Conservation (phyloP, 2,329 filamentous ascomycete species). For the Colletotrichum gloeosporioides region DNA sequence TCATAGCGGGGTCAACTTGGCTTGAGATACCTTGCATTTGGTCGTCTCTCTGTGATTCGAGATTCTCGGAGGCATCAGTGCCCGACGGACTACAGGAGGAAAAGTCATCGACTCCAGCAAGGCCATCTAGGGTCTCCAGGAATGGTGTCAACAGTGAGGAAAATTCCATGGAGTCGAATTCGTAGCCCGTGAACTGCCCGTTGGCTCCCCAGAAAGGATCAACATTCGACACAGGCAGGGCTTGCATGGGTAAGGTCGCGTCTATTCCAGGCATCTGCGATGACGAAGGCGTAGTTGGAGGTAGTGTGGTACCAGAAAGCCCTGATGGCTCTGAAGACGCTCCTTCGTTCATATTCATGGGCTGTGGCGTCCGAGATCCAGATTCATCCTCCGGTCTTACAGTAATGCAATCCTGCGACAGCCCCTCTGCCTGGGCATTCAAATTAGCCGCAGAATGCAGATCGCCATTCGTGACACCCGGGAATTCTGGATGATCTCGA, state of each 20-base stretch:
- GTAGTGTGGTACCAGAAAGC: not conserved
- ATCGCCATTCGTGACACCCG: not conserved
- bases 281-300: not conserved
- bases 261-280: not conserved
- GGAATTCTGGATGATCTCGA: not conserved
- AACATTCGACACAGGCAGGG: not conserved
- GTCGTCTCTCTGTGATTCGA: not conserved
- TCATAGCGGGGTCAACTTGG: not conserved
- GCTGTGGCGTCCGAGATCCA: not conserved
- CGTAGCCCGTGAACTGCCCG: not conserved
- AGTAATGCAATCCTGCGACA: not conserved
- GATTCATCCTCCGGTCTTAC: not conserved
- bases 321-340: not conserved
- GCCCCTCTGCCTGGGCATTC: not conserved
- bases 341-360: not conserved
- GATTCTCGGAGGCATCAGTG: slow-evolving; percentile 1
- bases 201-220: not conserved
- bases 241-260: not conserved
- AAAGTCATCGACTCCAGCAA: not conserved
- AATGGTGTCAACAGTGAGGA: not conserved
- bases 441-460: not conserved
- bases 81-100: not conserved
- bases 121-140: not conserved
- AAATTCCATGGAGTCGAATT: not conserved
- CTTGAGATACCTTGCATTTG: not conserved